Evolutionary conservation across 441 rosid species (phyloP).

Genomic region (Gossypium lobatum): DNA sequence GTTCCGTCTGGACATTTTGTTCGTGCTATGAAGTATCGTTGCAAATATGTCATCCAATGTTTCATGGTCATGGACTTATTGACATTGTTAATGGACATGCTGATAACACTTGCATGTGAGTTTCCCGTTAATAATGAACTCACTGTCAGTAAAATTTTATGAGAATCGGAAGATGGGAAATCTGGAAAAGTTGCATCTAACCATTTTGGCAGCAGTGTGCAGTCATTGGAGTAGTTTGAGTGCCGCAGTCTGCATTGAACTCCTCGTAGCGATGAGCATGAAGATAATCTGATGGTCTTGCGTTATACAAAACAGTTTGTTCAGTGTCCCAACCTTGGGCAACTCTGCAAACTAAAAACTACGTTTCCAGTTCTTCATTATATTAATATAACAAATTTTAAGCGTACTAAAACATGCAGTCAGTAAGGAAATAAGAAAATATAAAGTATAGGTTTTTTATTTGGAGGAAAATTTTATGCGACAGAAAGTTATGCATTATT

Average conservation of each 20-base stretch:
- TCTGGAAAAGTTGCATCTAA: neutral
- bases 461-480: too few species aligned
- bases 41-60: neutral
- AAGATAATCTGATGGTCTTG: slow-evolving; percentile 86
- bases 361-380: too few species aligned
- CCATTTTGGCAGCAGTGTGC: neutral
- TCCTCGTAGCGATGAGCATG: slow-evolving; percentile 71
- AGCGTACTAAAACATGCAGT: too few species aligned
- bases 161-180: neutral
- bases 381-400: too few species aligned
- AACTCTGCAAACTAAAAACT: slow-evolving; percentile 39
- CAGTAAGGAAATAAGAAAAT: too few species aligned
- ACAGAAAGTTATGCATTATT: too few species aligned
- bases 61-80: neutral
- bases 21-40: neutral
- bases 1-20: neutral
- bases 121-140: neutral
- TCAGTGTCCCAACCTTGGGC: slow-evolving; percentile 57
- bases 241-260: slow-evolving; percentile 80
- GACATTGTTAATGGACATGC: neutral
- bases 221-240: slow-evolving; percentile 59
- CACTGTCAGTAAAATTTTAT: neutral
- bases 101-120: neutral
- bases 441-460: too few species aligned
- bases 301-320: slow-evolving; percentile 62